phyloP scores from a whole-genome alignment of 2,329 filamentous ascomycete species.

The Cladosporium sp. region DNA sequence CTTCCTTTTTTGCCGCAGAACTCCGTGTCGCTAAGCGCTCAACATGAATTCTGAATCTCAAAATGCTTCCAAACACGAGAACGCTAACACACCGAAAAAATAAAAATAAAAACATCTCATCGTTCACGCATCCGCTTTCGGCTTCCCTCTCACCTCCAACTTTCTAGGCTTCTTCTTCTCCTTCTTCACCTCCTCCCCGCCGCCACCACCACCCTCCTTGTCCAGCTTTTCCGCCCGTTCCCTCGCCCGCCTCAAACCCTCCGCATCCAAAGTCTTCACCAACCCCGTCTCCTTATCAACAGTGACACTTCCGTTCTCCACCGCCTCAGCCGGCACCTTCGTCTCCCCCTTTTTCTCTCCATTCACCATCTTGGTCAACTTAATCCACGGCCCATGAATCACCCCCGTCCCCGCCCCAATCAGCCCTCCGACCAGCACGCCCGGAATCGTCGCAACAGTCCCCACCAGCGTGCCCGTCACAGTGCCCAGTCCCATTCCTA shows the following conservation, averaged over 20 bases:
- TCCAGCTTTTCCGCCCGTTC: slow-evolving; percentile 1
- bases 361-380: slow-evolving; percentile 26
- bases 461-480: slow-evolving; percentile 40
- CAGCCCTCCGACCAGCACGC: slow-evolving; percentile 36
- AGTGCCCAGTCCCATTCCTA: slow-evolving; percentile 39
- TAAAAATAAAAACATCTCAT: neutral
- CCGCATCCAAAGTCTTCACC: neutral
- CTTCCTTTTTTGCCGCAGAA: no score
- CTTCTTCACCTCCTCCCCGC: neutral
- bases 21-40: no score
- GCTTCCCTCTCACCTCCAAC: slow-evolving; percentile 5
- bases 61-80: no score
- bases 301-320: slow-evolving; percentile 9
- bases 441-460: slow-evolving; percentile 37
- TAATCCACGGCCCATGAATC: slow-evolving; percentile 41
- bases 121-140: neutral
- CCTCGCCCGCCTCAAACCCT: slow-evolving; percentile 6
- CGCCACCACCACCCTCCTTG: neutral
- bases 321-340: slow-evolving; percentile 14
- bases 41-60: no score
- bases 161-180: slow-evolving; percentile 12
- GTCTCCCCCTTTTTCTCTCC: neutral
- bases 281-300: slow-evolving; percentile 8
- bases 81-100: no score
- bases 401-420: slow-evolving; percentile 39